A percentile compares a stretch with the other conserved stretches of the same genome.
Evolutionary conservation across 2,329 filamentous ascomycete genomes (phyloP).

Genomic region (Paramyrothecium sp.): DNA sequence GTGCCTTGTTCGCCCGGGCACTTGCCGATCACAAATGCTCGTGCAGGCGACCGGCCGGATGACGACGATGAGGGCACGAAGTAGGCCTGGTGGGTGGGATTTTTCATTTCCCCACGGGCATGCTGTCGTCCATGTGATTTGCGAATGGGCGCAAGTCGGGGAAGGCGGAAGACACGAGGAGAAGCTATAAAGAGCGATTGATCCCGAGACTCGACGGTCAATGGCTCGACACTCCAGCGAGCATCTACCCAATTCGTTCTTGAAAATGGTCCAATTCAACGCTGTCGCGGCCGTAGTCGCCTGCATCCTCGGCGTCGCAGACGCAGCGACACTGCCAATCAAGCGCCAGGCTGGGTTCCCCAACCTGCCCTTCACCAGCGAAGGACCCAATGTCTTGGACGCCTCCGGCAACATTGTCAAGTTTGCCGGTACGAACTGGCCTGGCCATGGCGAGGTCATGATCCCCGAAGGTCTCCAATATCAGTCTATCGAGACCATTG

Average conservation of each 20-base stretch:
- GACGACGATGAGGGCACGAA: background rate
- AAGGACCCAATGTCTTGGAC: constrained; percentile 41
- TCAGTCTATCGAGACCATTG: constrained; percentile 53
- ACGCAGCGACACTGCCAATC: background rate
- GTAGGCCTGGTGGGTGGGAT: background rate
- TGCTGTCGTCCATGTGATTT: background rate
- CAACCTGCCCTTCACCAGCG: constrained; percentile 34
- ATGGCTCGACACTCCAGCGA: background rate
- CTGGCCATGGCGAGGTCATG: constrained; percentile 61
- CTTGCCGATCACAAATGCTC: background rate
- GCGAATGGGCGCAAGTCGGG: background rate
- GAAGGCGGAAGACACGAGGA: background rate
- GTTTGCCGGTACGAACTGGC: constrained; percentile 61
- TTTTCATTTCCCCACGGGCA: background rate
- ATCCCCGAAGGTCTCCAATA: constrained; percentile 64
- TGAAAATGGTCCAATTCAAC: constrained; percentile 1
- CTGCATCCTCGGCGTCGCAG: background rate
- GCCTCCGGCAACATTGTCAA: constrained; percentile 40
- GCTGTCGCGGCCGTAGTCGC: background rate
- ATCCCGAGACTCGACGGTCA: too few species aligned
- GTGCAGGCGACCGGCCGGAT: background rate
- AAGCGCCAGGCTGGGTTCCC: constrained; percentile 3
- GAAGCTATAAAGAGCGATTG: background rate
- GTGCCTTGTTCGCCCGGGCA: background rate
- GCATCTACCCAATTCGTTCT: background rate